These are phyloP conservation scores for Lentinula boryana DNA, from an alignment of 768 basidiomycete genomes.

Conservation along the genomic window DNA sequence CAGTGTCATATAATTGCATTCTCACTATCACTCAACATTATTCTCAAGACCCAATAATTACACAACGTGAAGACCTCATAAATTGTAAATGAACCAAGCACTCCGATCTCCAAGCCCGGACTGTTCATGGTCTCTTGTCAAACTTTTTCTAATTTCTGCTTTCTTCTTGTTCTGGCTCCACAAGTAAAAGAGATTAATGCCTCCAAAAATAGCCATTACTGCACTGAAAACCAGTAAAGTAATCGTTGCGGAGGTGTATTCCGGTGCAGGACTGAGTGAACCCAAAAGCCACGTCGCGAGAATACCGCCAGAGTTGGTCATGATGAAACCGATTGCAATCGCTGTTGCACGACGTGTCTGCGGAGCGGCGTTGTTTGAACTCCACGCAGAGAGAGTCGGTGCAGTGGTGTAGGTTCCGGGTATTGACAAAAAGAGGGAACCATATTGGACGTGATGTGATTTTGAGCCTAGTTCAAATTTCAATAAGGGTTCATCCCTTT, in stretches of 20 bases:
- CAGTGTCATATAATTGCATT: too few species aligned
- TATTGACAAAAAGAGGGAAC: conserved; percentile 49
- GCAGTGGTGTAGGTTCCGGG: conserved; percentile 47
- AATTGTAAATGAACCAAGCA: conserved; percentile 24
- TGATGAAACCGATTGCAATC: conserved; percentile 50
- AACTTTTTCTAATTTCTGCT: conserved; percentile 13
- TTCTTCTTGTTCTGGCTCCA: conserved; percentile 19
- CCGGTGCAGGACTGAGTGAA: conserved; percentile 17
- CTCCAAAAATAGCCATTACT: conserved; percentile 15
- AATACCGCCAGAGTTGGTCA: conserved; percentile 56
- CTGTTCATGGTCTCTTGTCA: conserved; percentile 15
- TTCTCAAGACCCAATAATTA: too few species aligned
- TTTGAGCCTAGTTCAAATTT: conserved; percentile 23
- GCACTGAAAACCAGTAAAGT: conserved; percentile 11
- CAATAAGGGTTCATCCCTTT: background rate
- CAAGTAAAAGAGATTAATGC: conserved; percentile 19
- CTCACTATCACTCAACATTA: too few species aligned
- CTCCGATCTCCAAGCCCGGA: conserved; percentile 21
- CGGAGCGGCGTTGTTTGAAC: conserved; percentile 56
- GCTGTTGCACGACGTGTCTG: conserved; percentile 51
- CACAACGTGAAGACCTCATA: conserved; percentile 10
- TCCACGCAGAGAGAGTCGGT: conserved; percentile 52
- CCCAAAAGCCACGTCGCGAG: conserved; percentile 58
- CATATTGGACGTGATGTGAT: conserved; percentile 39
- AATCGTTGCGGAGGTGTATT: conserved; percentile 16